Evolutionary conservation across 2,329 filamentous ascomycete species (phyloP).

Genomic region (Tolypocladium ophioglossoides): DNA sequence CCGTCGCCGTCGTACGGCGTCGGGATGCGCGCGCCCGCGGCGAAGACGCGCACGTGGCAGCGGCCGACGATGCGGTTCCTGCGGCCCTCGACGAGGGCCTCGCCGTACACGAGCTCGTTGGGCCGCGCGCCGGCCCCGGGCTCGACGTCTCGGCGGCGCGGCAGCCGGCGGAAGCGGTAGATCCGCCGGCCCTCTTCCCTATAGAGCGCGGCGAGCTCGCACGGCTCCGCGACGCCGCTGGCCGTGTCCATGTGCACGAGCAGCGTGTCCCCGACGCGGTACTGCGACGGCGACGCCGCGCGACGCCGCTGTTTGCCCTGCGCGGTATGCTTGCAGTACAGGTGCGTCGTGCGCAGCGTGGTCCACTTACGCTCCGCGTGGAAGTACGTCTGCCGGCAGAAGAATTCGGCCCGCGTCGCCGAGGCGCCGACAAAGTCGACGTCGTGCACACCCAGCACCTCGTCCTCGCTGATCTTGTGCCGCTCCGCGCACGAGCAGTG

Average conservation of each 20-base stretch:
- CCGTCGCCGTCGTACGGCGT: constrained; percentile 57
- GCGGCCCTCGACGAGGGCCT: constrained; percentile 28
- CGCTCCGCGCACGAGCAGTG: constrained; percentile 57
- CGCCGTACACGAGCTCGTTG: constrained; percentile 52
- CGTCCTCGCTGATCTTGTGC: constrained; percentile 35
- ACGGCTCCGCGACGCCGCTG: constrained; percentile 42
- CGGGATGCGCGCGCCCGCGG: constrained; percentile 32
- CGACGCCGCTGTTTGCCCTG: neutral
- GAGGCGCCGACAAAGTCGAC: constrained; percentile 48
- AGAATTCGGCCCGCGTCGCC: constrained; percentile 39
- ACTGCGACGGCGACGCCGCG: constrained; percentile 14
- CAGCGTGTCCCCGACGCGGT: constrained; percentile 48
- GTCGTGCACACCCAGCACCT: constrained; percentile 46
- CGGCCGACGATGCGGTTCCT: constrained; percentile 34
- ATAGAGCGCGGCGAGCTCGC: constrained; percentile 36
- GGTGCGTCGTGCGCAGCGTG: constrained; percentile 42
- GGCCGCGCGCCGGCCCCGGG: constrained; percentile 19
- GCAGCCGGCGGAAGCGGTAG: constrained; percentile 38
- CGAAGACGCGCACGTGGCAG: constrained; percentile 51
- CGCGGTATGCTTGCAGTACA: constrained; percentile 35
- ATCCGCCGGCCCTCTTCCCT: constrained; percentile 7
- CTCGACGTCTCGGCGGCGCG: constrained; percentile 35
- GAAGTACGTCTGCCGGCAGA: constrained; percentile 62
- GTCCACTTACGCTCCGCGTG: constrained; percentile 50
- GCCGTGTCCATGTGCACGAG: constrained; percentile 27